Base-by-base conservation (phyloP, 148 eudicot genomes). In the Linanthus parryae region DNA sequence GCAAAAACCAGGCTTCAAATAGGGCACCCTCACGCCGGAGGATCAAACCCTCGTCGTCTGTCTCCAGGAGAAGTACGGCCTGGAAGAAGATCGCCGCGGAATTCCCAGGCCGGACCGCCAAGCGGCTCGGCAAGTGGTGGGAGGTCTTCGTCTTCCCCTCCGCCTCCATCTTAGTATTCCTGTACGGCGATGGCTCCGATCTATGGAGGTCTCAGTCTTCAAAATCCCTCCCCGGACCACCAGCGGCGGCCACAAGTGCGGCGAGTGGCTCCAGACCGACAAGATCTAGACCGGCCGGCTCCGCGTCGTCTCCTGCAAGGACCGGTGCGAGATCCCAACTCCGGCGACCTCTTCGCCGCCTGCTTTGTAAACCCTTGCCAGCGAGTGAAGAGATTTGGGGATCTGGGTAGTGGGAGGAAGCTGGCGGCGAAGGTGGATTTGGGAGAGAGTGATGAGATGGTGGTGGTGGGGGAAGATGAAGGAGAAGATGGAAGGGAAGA, bases 201-300 rank as follows among this genome's bases (percentile, higher is more conserved):
- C n/a, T n/a, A n/a, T n/a, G n/a, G 99, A 92, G 48, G 99, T 92
- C 52, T 48, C 90, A 48, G 78, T 92, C 40, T 92, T 37, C 94
- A 92, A 92, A 65, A 92, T 92, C 71, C 99, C 99, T 0, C 96
- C 99, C 0, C 90, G 99, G 4, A 44, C 85, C 38, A 81, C 99
- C 52, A 59, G 71, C 71, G 99, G 99, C 56, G 99, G 96, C 8
- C 87, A 77, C 78, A 92, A 87, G 48, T 92, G 99, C 75, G 99
- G 99, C 65, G 99, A 88, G 57, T 92, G 99, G 99, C 82, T 92
- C 8, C 94, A 92, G 28, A 74, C 96, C 63, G 99, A 92, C 54
- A 84, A 82, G 88, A 92, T 92, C 76, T 92, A 96, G 99, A 54
- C 96, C 30, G 99, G 99, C 16, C 81, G 99, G 1, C 79, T 92